Percentiles rank a stretch among this genome's conserved stretches.
These are phyloP conservation scores for Rhizopogon vinicolor DNA, from an alignment of 768 basidiomycete species.

Conservation along the genomic window DNA sequence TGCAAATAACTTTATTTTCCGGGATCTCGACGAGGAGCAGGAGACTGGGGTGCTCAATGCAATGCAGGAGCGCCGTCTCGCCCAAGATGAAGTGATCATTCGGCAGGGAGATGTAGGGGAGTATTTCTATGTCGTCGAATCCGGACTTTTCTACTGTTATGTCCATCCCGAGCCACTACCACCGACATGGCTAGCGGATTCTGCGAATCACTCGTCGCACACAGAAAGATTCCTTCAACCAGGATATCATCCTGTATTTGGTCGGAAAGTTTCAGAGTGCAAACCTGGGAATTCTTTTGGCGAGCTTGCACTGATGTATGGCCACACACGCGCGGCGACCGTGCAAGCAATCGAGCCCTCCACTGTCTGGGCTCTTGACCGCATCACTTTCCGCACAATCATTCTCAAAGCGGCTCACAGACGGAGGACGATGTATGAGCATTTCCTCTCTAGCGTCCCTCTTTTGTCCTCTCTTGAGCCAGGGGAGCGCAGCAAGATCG, in stretches of 20 bases:
- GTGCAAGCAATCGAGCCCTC: conserved; percentile 81
- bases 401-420: conserved; percentile 90
- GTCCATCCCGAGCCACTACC: conserved; percentile 65
- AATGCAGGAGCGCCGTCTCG: conserved; percentile 83
- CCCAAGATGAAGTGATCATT: conserved; percentile 83
- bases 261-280: conserved; percentile 82
- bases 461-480: conserved; percentile 83
- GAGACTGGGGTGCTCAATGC: conserved; percentile 89
- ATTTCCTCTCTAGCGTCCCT: conserved; percentile 88
- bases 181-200: conserved; percentile 49
- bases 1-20: conserved; percentile 87
- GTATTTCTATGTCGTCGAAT: conserved; percentile 96
- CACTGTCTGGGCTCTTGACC: conserved; percentile 92
- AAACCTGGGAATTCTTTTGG: conserved; percentile 86
- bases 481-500: conserved; percentile 93
- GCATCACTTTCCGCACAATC: conserved; percentile 97
- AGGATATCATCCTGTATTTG: conserved; percentile 65
- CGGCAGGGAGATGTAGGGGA: conserved; percentile 96
- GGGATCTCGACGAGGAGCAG: conserved; percentile 95
- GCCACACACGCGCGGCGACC: conserved; percentile 92
- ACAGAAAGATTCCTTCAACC: conserved; percentile 58
- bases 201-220: conserved; percentile 31
- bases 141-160: conserved; percentile 81
- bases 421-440: conserved; percentile 93
- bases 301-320: conserved; percentile 97